A percentile compares a stretch with the other conserved stretches of the same genome.
These are phyloP conservation scores for Apiospora pterosperma DNA, from an alignment of 2,329 filamentous ascomycete genomes.

Conservation along the genomic window DNA sequence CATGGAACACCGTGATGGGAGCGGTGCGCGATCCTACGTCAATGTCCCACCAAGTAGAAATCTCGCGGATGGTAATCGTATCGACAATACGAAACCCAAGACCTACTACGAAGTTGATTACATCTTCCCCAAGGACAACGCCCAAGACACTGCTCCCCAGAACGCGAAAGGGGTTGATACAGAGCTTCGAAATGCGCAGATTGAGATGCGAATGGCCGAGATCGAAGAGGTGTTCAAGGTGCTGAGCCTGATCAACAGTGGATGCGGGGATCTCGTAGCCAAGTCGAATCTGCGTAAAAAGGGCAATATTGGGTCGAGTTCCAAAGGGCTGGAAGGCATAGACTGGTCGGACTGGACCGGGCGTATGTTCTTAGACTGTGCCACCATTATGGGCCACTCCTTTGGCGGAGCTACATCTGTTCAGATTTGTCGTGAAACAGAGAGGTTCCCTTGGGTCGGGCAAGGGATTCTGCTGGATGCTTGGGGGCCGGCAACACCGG, in stretches of 20 bases:
- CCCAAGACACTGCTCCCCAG: conserved; percentile 46
- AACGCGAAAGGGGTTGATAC: conserved; percentile 59
- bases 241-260: conserved; percentile 51
- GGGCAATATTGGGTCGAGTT: conserved; percentile 57
- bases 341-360: conserved; percentile 55
- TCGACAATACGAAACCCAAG: conserved; percentile 30
- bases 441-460: conserved; percentile 53
- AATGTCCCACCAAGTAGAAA: conserved; percentile 46
- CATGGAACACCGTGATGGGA: conserved; percentile 63
- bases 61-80: conserved; percentile 25
- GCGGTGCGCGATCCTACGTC: conserved; percentile 57
- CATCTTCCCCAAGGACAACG: conserved; percentile 57
- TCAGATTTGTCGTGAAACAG: conserved; percentile 53
- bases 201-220: conserved; percentile 60
- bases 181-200: conserved; percentile 57
- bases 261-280: conserved; percentile 47
- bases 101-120: conserved; percentile 55
- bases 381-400: conserved; percentile 63
- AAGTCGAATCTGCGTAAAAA: conserved; percentile 51
- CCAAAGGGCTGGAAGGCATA: conserved; percentile 52
- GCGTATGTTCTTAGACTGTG: conserved; percentile 51
- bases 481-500: conserved; percentile 53
- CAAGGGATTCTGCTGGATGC: conserved; percentile 66
- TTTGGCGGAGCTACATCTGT: conserved; percentile 64
- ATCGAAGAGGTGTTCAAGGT: conserved; percentile 60